These are phyloP conservation scores for Closterium sp. DNA, from an alignment of 139 green algal genomes.

Conservation along the genomic window DNA sequence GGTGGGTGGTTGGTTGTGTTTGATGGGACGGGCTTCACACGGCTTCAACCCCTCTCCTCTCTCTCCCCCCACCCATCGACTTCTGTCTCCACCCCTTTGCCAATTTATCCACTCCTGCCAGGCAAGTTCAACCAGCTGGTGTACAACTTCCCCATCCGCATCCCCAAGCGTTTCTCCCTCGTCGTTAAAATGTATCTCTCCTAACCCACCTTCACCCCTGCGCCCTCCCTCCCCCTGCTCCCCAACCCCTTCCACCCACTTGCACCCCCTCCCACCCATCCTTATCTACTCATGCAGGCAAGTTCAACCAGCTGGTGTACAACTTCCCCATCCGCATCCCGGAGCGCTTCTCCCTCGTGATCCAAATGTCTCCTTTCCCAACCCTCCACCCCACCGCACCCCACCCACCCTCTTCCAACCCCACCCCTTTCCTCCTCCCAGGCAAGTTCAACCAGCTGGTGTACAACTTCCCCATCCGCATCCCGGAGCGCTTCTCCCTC, in stretches of 20 bases:
- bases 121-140: slow-evolving; percentile 98
- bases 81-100: neutral
- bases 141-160: slow-evolving; percentile 98
- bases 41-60: neutral
- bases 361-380: slow-evolving; percentile 57
- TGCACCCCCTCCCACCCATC: too few species aligned
- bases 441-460: too few species aligned
- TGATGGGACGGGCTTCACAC: too few species aligned
- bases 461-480: too few species aligned
- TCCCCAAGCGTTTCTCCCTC: slow-evolving; percentile 93
- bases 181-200: slow-evolving; percentile 58
- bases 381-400: too few species aligned
- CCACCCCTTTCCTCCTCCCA: too few species aligned
- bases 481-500: too few species aligned
- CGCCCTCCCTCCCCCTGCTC: too few species aligned
- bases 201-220: neutral
- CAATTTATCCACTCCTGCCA: neutral
- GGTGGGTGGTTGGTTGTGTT: too few species aligned
- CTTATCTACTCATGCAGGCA: too few species aligned
- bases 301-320: slow-evolving; percentile 99
- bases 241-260: neutral
- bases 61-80: neutral
- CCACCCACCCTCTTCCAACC: too few species aligned
- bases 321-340: slow-evolving; percentile 99
- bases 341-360: slow-evolving; percentile 95